Evolutionary conservation across 2,329 filamentous ascomycete genomes (phyloP), one percentile per base, ranked within the genome.

Genomic region (Didymella lethalis): DNA sequence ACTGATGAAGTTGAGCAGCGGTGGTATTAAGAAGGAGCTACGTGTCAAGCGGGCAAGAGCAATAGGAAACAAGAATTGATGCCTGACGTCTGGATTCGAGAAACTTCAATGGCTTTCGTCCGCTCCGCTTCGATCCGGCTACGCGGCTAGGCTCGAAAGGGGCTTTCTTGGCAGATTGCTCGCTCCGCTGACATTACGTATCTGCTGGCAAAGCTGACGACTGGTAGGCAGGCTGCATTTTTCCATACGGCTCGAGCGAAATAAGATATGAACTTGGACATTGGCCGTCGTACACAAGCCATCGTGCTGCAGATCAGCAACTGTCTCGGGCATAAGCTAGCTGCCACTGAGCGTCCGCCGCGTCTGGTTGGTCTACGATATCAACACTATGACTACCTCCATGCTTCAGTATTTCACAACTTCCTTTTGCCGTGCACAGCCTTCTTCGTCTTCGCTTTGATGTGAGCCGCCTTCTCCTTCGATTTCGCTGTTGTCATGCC

Each of bases 401-500:
- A 40, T 7, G 38, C 38, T 23, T 23, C 38, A 25, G 20, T 2
- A 23, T 41, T 11, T 48, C 26, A 60, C 34, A 48, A 28, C 48
- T 60, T 60, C 52, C 57, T 55, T 48, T 55, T 56, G 18, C 57
- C 57, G 28, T 60, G 57, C 3, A 60, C 57, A 28, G 57, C 57
- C 63, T 67, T 69, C 65, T 69, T 67, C 2, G 65, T 67, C 67
- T 71, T 71, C 38, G 55, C 65, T 57, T 71, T 71, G 43, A 56
- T 54, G 36, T 66, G 57, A 16, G 64, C 66, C 18, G 70, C 63
- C 65, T 76, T 71, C 64, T 76, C 68, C 62, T 73, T 69, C 16
- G 63, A 74, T 62, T 83, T 83, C 48, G 63, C 64, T 20, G 68
- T 67, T 45, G 67, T 74, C 59, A 84, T 83, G 4, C 82, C 85